Conservation (phyloP, 768 basidiomycete genomes). For the Neoboletus magnificus region DNA sequence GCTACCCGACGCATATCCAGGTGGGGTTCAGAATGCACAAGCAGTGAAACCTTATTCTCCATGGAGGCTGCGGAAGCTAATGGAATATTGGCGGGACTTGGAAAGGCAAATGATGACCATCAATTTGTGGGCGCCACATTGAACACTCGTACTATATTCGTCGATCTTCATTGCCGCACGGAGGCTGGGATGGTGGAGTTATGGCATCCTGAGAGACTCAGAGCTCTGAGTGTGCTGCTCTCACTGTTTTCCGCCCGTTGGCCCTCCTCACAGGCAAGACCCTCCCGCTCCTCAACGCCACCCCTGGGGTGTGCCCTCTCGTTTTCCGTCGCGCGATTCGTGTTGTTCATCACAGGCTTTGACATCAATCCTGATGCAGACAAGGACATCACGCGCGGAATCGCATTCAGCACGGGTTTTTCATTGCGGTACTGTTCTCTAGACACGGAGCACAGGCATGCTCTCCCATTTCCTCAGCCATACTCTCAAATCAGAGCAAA, state of each 20-base stretch:
- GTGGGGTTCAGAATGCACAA: constrained; percentile 37
- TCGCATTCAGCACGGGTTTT: constrained; percentile 54
- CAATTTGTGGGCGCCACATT: constrained; percentile 38
- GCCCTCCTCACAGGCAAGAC: constrained; percentile 8
- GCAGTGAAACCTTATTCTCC: constrained; percentile 52
- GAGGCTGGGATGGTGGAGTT: constrained; percentile 64
- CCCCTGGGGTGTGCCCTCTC: constrained; percentile 56
- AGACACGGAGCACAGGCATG: constrained; percentile 13
- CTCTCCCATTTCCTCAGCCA: constrained; percentile 22
- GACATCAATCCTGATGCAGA: constrained; percentile 77
- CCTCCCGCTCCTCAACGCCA: constrained; percentile 33
- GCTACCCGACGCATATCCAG: constrained; percentile 28
- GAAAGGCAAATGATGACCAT: constrained; percentile 47
- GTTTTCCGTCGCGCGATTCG: constrained; percentile 57
- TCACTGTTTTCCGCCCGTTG: constrained; percentile 32
- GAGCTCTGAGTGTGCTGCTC: constrained; percentile 50
- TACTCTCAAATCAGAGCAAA: constrained; percentile 48
- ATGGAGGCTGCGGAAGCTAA: constrained; percentile 53
- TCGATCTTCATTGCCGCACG: constrained; percentile 47
- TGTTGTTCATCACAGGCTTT: constrained; percentile 68
- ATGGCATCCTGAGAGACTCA: constrained; percentile 60
- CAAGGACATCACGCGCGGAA: constrained; percentile 63
- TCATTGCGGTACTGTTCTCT: constrained; percentile 57
- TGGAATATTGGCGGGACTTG: constrained; percentile 45
- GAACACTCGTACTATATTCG: constrained; percentile 40